Conservation (phyloP, 2,329 filamentous ascomycete species). For the Thermothelomyces thermophilus region DNA sequence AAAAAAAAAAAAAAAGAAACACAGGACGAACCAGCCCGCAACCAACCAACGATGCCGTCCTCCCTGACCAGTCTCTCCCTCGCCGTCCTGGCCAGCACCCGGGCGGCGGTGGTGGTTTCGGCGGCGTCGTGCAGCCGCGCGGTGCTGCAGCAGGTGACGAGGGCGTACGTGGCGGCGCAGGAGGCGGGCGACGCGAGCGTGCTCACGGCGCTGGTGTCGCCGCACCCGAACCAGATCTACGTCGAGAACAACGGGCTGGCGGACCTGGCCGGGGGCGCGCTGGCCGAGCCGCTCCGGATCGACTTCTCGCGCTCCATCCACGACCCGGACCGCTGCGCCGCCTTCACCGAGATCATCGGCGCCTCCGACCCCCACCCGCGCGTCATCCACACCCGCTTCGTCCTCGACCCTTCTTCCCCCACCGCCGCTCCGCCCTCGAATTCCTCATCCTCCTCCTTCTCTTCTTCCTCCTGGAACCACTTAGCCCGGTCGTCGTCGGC, state of each 20-base stretch:
- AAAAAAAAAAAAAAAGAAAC: background rate
- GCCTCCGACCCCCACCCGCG: conserved; percentile 27
- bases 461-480: background rate
- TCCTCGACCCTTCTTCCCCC: conserved; percentile 14
- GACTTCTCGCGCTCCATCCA: conserved; percentile 1
- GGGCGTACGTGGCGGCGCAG: conserved; percentile 17
- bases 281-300: background rate
- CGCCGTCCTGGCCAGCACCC: too few relatives aligned
- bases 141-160: conserved; percentile 14
- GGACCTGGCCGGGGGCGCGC: background rate
- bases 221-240: conserved; percentile 15
- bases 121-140: conserved; percentile 15
- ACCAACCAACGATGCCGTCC: conserved; percentile 3
- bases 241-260: conserved; percentile 11
- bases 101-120: too few relatives aligned
- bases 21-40: too few relatives aligned
- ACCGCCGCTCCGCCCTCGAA: too few relatives aligned
- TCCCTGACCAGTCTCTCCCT: background rate
- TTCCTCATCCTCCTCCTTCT: background rate
- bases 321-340: background rate
- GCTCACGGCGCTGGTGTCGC: conserved; percentile 1
- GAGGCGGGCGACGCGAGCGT: conserved; percentile 9
- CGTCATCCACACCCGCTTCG: conserved; percentile 34
- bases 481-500: background rate
- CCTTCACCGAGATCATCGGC: conserved; percentile 28